A percentile compares a stretch with the other conserved stretches of the same genome.
Evolutionary conservation across 2,329 filamentous ascomycete genomes (phyloP).

Genomic region (Cadophora gregata): DNA sequence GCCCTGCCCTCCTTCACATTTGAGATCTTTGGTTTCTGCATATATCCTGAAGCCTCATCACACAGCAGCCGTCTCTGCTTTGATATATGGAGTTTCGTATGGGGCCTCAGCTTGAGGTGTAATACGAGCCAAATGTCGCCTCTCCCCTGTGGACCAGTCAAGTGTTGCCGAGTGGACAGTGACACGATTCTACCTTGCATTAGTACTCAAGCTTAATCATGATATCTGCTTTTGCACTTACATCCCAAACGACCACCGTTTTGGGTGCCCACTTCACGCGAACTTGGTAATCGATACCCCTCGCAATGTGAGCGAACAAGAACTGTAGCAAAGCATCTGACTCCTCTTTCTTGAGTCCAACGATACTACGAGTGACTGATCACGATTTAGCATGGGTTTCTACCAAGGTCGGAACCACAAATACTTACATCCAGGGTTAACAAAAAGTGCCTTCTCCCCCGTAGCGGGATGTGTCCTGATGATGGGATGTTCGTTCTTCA

Average conservation of each 20-base stretch:
- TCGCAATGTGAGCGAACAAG: slow-evolving; percentile 73
- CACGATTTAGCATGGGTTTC: no score
- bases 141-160: slow-evolving; percentile 79
- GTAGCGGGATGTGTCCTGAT: slow-evolving; percentile 80
- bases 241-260: slow-evolving; percentile 84
- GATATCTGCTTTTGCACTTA: slow-evolving; percentile 42
- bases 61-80: slow-evolving; percentile 4
- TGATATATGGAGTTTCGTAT: slow-evolving; percentile 65
- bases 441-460: slow-evolving; percentile 79
- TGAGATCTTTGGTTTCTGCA: no score
- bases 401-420: no score
- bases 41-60: no score
- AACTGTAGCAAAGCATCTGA: slow-evolving; percentile 74
- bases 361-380: slow-evolving; percentile 75
- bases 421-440: slow-evolving; percentile 77
- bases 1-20: no score
- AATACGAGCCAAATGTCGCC: slow-evolving; percentile 79
- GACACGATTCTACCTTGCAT: slow-evolving; percentile 63
- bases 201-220: background rate
- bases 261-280: slow-evolving; percentile 76
- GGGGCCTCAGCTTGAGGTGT: slow-evolving; percentile 82
- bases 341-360: slow-evolving; percentile 85
- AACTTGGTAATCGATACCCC: slow-evolving; percentile 72
- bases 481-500: slow-evolving; percentile 75
- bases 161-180: slow-evolving; percentile 80